Evolutionary conservation across 306 rosid species (phyloP), one percentile per base, ranked within the genome.

Genomic region (Senna siamea): DNA sequence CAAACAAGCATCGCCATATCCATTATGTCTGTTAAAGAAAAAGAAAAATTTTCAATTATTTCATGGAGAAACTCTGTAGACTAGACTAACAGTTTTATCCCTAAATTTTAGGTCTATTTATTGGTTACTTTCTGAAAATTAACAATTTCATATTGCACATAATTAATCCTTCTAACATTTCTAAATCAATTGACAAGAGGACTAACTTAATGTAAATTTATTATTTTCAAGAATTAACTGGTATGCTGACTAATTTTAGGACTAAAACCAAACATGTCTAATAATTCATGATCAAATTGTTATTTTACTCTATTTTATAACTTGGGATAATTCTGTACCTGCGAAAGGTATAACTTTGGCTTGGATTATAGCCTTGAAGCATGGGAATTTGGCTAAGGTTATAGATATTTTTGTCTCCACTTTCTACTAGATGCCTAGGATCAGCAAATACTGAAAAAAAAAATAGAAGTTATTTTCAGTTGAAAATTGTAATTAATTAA

Each of bases 351-450:
- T 87, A 77, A 75, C 9, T 60, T 71, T 84, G 86, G 79, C 56
- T 82, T 79, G 83, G 82, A 76, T 79, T 81, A 63, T 78, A 85
- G 32, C 89, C 91, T 84, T 87, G 98, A 77, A 93, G 84, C 91
- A 93, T 88, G 38, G 95, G 90, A 82, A 93, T 80, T 79, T 88
- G 96, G 85, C 88, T 90, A 66, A 93, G 81, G 68, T 81, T 87
- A 66, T 85, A 93, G 56, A 88, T 84, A 79, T 93, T 90, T 72
- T 72, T 86, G 58, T 88, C 95, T 72, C 83, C 93, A 83, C 67
- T 81, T 72, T 88, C 88, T 81, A 79, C 79, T 37, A 88, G 83
- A 69, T 78, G 74, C 70, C 88, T 83, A 77, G 84, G 87, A 54
- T 88, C 87, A 10, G 34, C 87, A 48, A 90, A 5, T 4, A 76